These are phyloP conservation scores for Polyplosphaeria fusca DNA, from an alignment of 495 filamentous ascomycete genomes.

Conservation along the genomic window DNA sequence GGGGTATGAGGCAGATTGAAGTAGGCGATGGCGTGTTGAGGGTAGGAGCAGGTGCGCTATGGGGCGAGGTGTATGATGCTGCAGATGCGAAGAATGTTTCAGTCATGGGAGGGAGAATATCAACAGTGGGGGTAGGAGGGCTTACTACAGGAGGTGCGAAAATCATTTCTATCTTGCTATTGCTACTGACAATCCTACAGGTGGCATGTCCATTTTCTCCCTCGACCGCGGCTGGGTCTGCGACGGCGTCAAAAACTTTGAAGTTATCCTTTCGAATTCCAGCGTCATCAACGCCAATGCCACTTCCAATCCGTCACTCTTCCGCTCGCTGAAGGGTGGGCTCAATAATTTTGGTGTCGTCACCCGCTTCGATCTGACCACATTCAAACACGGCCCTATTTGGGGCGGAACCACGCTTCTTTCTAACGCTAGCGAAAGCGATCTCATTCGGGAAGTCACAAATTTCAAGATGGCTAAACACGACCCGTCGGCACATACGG, in stretches of 20 bases:
- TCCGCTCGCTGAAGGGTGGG: constrained; percentile 47
- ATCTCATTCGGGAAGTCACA: neutral
- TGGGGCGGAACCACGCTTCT: constrained; percentile 9
- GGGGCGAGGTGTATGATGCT: constrained; percentile 11
- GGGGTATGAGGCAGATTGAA: constrained; percentile 20
- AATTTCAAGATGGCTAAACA: constrained; percentile 28
- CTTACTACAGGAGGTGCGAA: constrained; percentile 4
- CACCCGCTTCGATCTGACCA: constrained; percentile 25
- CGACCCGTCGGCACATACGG: constrained; percentile 32
- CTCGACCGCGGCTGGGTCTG: constrained; percentile 54
- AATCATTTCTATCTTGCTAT: too few relatives aligned
- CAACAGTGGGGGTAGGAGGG: constrained; percentile 45
- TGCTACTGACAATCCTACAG: constrained; percentile 44
- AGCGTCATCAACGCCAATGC: constrained; percentile 50
- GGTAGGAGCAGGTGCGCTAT: constrained; percentile 5
- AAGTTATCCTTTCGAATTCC: constrained; percentile 56
- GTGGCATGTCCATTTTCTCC: constrained; percentile 18
- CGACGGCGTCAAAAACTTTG: constrained; percentile 41
- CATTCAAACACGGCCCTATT: neutral
- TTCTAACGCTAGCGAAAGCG: neutral
- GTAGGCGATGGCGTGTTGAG: neutral
- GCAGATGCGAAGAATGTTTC: constrained; percentile 6
- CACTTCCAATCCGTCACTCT: constrained; percentile 44
- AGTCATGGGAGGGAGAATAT: constrained; percentile 16
- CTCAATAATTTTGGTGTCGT: constrained; percentile 49